Conservation (phyloP, 805 yeast genomes). For the Cyberlindnera meyerae region DNA sequence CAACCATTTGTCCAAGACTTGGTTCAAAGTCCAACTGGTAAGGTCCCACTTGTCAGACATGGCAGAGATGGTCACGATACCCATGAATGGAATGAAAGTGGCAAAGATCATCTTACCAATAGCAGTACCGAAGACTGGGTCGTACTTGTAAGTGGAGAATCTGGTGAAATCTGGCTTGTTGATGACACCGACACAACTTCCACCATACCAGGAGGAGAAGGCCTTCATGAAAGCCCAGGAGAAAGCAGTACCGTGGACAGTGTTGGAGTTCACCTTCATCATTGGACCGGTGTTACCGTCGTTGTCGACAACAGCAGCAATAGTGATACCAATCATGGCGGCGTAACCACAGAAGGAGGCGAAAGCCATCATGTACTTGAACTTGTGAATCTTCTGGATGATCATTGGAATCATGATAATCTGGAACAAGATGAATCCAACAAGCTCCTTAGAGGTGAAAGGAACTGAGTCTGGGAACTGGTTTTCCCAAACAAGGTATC, state of each 20-base stretch:
- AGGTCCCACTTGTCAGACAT: conserved; percentile 29
- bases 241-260: conserved; percentile 15
- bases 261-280: conserved; percentile 6
- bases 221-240: conserved; percentile 37
- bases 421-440: conserved; percentile 9
- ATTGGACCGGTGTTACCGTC: conserved; percentile 18
- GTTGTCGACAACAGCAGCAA: conserved; percentile 9
- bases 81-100: conserved; percentile 35
- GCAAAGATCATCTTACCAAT: conserved; percentile 29
- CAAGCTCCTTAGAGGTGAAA: conserved; percentile 6
- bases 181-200: conserved; percentile 32
- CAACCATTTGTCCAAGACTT: conserved; percentile 35
- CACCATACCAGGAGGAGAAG: conserved; percentile 37
- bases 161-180: conserved; percentile 38
- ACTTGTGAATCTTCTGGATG: conserved; percentile 4
- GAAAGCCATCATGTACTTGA: conserved; percentile 2
- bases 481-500: conserved; percentile 6
- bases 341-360: conserved; percentile 3
- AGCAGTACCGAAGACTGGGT: conserved; percentile 26
- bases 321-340: conserved; percentile 7
- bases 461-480: conserved; percentile 9
- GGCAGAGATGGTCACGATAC: conserved; percentile 34
- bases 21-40: conserved; percentile 34
- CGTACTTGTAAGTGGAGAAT: conserved; percentile 26
- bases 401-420: conserved; percentile 2